These are phyloP conservation scores for Phaeosphaeriaceae sp. DNA, from an alignment of 2,329 filamentous ascomycete species.

Conservation along the genomic window DNA sequence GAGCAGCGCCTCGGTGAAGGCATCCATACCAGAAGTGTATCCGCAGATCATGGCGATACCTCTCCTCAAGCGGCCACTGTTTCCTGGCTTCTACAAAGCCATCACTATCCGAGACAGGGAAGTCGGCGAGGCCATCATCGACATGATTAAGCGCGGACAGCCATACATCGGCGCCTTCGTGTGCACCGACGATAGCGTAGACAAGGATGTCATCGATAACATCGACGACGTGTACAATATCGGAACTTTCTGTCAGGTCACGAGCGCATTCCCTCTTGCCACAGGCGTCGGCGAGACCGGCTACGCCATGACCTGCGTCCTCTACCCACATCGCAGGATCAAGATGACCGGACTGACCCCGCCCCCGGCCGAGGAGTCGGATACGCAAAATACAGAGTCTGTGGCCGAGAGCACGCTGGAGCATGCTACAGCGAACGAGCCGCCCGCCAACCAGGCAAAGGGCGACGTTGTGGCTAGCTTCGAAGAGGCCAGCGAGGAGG, in stretches of 20 bases:
- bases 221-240: conserved; percentile 92
- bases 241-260: conserved; percentile 97
- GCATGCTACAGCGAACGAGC: conserved; percentile 58
- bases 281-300: conserved; percentile 39
- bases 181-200: conserved; percentile 94
- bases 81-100: conserved; percentile 98
- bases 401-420: conserved; percentile 50
- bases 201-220: conserved; percentile 91
- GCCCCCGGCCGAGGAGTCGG: conserved; percentile 56
- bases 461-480: conserved; percentile 98
- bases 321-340: conserved; percentile 95
- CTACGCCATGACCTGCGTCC: conserved; percentile 84
- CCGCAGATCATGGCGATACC: conserved; percentile 98
- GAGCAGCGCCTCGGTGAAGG: conserved; percentile 79
- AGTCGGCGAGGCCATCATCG: conserved; percentile 89
- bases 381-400: conserved; percentile 31
- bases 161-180: conserved; percentile 97
- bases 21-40: conserved; percentile 90
- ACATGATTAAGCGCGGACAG: conserved; percentile 96
- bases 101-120: conserved; percentile 95
- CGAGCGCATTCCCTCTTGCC: conserved; percentile 86
- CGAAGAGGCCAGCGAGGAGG: conserved; percentile 78
- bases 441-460: conserved; percentile 54
- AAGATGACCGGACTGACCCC: conserved; percentile 84
- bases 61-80: conserved; percentile 89